Evolutionary conservation across 805 yeast genomes (phyloP).

Genomic region (Nakazawaea siamensis): DNA sequence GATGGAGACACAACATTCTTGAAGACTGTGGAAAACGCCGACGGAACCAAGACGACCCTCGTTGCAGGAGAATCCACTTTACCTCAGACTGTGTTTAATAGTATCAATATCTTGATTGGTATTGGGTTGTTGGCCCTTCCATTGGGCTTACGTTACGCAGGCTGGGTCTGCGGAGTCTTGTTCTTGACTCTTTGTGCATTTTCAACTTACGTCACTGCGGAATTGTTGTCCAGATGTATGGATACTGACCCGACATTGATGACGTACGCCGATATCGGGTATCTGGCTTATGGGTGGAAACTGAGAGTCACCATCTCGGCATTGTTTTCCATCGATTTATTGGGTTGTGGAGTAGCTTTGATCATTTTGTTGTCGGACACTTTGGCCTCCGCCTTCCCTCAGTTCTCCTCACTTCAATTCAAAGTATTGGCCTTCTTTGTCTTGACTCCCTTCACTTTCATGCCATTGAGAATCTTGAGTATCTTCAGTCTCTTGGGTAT

Average conservation of each 20-base stretch:
- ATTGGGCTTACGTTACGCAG: conserved; percentile 54
- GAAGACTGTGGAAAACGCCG: conserved; percentile 58
- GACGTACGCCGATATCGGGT: conserved; percentile 86
- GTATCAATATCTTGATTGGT: conserved; percentile 60
- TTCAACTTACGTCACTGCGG: conserved; percentile 72
- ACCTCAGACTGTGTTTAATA: conserved; percentile 61
- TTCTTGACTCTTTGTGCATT: conserved; percentile 53
- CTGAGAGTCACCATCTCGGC: conserved; percentile 71
- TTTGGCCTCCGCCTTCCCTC: conserved; percentile 57
- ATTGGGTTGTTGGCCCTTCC: conserved; percentile 63
- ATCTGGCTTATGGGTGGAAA: conserved; percentile 71
- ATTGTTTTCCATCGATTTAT: conserved; percentile 65
- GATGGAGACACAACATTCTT: conserved; percentile 36
- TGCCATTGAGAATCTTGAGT: conserved; percentile 49
- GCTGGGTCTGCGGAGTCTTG: conserved; percentile 58
- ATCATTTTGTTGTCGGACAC: conserved; percentile 84
- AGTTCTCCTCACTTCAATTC: conserved; percentile 42
- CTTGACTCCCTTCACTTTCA: conserved; percentile 71
- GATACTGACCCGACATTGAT: conserved; percentile 73
- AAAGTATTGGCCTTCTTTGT: conserved; percentile 62
- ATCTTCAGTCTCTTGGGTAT: conserved; percentile 50
- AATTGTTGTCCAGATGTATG: conserved; percentile 62
- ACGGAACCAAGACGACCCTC: conserved; percentile 57
- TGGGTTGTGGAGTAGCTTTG: conserved; percentile 77
- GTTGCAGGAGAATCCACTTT: conserved; percentile 79